Evolutionary conservation across 2,329 filamentous ascomycete species (phyloP).

Genomic region (Neophaeococcomyces mojaviensis): DNA sequence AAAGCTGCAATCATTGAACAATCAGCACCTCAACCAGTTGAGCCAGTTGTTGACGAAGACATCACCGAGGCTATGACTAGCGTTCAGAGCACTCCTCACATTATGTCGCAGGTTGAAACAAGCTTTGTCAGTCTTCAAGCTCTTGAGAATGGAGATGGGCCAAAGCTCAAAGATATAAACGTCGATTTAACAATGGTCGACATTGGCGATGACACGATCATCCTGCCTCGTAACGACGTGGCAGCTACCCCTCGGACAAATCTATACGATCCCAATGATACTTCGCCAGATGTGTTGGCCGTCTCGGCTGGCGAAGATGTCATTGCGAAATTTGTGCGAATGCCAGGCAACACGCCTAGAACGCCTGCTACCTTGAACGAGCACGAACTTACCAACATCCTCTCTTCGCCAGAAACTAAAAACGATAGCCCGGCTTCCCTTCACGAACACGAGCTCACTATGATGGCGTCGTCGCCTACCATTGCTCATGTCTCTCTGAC

Average conservation of each 20-base stretch:
- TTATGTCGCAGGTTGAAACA: not conserved
- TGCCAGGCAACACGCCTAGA: not conserved
- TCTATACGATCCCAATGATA: not conserved
- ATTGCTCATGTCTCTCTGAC: not conserved
- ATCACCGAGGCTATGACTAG: not conserved
- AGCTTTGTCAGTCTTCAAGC: slow-evolving; percentile 5
- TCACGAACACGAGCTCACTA: not conserved
- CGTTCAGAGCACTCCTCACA: slow-evolving; percentile 1
- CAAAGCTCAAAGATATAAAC: slow-evolving; percentile 18
- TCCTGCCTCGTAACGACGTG: not conserved
- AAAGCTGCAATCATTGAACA: not conserved
- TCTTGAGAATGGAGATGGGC: slow-evolving; percentile 1
- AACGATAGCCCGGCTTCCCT: not conserved
- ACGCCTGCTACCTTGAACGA: slow-evolving; percentile 1
- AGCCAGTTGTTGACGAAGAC: slow-evolving; percentile 12
- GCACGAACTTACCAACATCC: not conserved
- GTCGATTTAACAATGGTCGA: slow-evolving; percentile 7
- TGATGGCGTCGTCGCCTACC: not conserved
- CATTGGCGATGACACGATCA: not conserved
- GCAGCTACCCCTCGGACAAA: not conserved
- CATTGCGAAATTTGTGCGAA: slow-evolving; percentile 3
- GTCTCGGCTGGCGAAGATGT: slow-evolving; percentile 1
- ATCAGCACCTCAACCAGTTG: not conserved
- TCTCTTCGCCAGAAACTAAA: not conserved
- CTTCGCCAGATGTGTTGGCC: not conserved